phyloP scores from a whole-genome alignment of 2,329 filamentous ascomycete species.

The Akanthomyces muscarius region DNA sequence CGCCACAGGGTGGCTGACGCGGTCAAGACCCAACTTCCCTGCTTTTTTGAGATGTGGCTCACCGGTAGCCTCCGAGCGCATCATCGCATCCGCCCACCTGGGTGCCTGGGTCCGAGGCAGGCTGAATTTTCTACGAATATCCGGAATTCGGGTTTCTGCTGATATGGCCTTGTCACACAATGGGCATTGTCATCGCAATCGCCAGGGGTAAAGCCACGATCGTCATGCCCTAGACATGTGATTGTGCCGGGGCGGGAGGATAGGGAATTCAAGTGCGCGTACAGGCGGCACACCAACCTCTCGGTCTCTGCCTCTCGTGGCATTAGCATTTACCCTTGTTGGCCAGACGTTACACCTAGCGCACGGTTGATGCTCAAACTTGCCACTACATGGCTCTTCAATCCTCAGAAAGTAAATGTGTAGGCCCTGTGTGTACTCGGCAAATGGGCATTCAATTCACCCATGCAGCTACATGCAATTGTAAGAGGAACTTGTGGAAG shows the following conservation, averaged over 20 bases:
- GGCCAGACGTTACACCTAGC: neutral
- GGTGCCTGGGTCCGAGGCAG: too few species aligned
- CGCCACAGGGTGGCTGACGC: slow-evolving; percentile 13
- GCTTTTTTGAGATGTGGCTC: slow-evolving; percentile 8
- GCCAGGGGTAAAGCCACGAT: neutral
- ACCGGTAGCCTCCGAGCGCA: slow-evolving; percentile 6
- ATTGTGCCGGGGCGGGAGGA: neutral
- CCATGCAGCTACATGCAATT: neutral
- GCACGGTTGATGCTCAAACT: too few species aligned
- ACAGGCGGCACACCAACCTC: neutral
- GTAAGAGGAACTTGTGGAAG: neutral
- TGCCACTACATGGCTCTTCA: too few species aligned
- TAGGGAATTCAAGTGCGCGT: neutral
- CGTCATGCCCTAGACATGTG: neutral
- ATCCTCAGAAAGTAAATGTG: neutral
- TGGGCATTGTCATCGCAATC: neutral
- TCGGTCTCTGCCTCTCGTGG: neutral
- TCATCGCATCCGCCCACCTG: neutral
- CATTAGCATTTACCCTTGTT: neutral
- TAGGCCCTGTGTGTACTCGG: neutral
- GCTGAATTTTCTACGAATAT: too few species aligned
- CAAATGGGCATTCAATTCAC: neutral
- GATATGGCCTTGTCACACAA: neutral
- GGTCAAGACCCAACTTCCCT: neutral
- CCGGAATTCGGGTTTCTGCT: too few species aligned